A percentile compares a stretch with the other conserved stretches of the same genome.
Evolutionary conservation across 2,329 filamentous ascomycete species (phyloP).

Genomic region (Diaporthe vexans): DNA sequence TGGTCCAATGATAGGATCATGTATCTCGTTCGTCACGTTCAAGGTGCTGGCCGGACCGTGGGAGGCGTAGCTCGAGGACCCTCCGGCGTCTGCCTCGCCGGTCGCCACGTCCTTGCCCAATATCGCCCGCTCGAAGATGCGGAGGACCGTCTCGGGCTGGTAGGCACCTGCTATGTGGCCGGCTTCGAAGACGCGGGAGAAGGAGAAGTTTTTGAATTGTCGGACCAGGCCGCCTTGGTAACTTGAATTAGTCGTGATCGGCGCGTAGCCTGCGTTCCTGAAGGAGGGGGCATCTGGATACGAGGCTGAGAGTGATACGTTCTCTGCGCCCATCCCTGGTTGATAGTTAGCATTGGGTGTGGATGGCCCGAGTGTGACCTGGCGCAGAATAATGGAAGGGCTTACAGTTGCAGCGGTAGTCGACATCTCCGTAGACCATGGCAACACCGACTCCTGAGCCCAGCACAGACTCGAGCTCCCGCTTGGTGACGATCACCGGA

Average conservation of each 20-base stretch:
- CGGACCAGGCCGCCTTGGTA: slow-evolving; percentile 61
- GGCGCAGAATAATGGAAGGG: too few relatives aligned
- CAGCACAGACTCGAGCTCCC: slow-evolving; percentile 60
- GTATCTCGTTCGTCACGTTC: slow-evolving; percentile 59
- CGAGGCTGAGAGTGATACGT: slow-evolving; percentile 59
- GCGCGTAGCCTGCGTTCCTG: slow-evolving; percentile 62
- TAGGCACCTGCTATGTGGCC: slow-evolving; percentile 64
- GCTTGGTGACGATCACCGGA: slow-evolving; percentile 43
- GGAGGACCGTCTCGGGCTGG: slow-evolving; percentile 64
- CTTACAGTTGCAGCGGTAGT: slow-evolving; percentile 60
- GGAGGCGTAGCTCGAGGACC: slow-evolving; percentile 49
- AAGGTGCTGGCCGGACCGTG: slow-evolving; percentile 55
- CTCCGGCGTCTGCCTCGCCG: slow-evolving; percentile 58
- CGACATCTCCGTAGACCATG: slow-evolving; percentile 68
- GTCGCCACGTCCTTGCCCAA: slow-evolving; percentile 66
- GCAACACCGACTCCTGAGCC: slow-evolving; percentile 67
- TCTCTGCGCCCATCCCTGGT: slow-evolving; percentile 65
- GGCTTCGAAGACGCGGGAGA: slow-evolving; percentile 61
- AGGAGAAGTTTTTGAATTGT: slow-evolving; percentile 63
- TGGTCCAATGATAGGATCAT: slow-evolving; percentile 53
- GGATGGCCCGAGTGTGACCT: background rate
- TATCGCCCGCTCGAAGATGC: slow-evolving; percentile 64
- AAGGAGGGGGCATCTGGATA: slow-evolving; percentile 59
- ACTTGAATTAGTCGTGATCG: slow-evolving; percentile 54
- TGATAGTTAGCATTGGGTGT: background rate